Evolutionary conservation across 345 rosid species (phyloP).

Genomic region (Trapa bicornis): DNA sequence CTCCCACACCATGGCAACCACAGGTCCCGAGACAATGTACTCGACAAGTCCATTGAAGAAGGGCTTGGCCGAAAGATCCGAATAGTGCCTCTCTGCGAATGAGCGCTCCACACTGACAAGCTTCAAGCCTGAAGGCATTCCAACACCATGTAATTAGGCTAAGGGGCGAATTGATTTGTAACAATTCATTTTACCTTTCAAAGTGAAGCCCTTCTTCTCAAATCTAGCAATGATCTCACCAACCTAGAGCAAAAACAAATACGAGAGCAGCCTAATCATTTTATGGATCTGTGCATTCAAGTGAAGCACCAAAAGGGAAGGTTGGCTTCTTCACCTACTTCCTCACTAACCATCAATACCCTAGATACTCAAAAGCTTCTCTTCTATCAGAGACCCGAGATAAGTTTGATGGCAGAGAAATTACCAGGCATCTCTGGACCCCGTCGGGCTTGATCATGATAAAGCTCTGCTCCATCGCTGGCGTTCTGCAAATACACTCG

Average conservation of each 20-base stretch:
- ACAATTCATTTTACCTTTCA: slow-evolving; percentile 42
- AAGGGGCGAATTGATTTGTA: neutral
- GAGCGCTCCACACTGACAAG: slow-evolving; percentile 51
- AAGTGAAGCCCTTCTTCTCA: slow-evolving; percentile 90
- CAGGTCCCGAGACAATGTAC: slow-evolving; percentile 89
- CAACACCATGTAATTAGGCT: neutral
- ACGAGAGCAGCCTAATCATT: neutral
- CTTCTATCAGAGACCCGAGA: neutral
- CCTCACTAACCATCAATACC: neutral
- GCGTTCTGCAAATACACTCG: neutral
- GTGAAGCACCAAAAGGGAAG: neutral
- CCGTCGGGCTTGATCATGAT: slow-evolving; percentile 36
- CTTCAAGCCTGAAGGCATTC: slow-evolving; percentile 46
- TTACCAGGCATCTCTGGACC: slow-evolving; percentile 84
- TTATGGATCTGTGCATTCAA: too few relatives aligned
- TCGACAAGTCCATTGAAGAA: slow-evolving; percentile 85
- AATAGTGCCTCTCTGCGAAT: slow-evolving; percentile 86
- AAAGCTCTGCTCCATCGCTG: slow-evolving; percentile 72
- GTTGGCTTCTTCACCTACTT: neutral
- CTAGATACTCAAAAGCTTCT: neutral
- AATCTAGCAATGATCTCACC: slow-evolving; percentile 84
- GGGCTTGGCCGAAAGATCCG: slow-evolving; percentile 68
- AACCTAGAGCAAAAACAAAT: slow-evolving; percentile 30
- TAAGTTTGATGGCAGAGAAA: slow-evolving; percentile 5
- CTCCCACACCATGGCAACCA: slow-evolving; percentile 96